Evolutionary conservation across 495 filamentous ascomycete genomes (phyloP).

Genomic region (Hyaloscypha variabilis): DNA sequence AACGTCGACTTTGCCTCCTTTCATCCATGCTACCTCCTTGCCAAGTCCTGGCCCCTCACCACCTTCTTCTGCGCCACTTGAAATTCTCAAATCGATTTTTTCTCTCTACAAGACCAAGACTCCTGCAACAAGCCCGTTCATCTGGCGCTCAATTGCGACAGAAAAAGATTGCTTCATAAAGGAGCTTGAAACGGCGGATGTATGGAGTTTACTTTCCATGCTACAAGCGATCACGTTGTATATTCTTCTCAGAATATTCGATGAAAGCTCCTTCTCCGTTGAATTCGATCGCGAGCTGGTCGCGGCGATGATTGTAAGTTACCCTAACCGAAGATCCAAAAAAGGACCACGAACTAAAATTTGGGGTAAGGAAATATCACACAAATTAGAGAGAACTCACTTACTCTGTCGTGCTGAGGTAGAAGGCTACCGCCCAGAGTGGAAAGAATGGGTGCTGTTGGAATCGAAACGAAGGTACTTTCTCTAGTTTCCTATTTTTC

Average conservation of each 20-base stretch:
- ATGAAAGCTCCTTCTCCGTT: constrained; percentile 21
- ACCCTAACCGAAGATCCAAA: background rate
- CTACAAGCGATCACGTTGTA: constrained; percentile 27
- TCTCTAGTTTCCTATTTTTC: constrained; percentile 18
- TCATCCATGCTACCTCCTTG: constrained; percentile 23
- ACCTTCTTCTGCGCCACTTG: constrained; percentile 15
- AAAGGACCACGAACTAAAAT: background rate
- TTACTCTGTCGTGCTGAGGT: constrained; percentile 20
- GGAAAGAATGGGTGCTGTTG: constrained; percentile 26
- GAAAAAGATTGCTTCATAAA: constrained; percentile 29
- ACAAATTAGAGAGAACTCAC: constrained; percentile 14
- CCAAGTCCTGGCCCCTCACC: constrained; percentile 18
- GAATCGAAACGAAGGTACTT: constrained; percentile 25
- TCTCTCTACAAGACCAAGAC: constrained; percentile 24
- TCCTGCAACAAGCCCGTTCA: constrained; percentile 23
- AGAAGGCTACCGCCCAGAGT: constrained; percentile 24
- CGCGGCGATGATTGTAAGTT: constrained; percentile 23
- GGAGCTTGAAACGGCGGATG: constrained; percentile 14
- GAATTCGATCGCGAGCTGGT: constrained; percentile 26
- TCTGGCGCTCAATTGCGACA: constrained; percentile 27
- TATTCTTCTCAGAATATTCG: constrained; percentile 29
- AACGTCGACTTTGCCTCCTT: constrained; percentile 17
- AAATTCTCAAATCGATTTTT: constrained; percentile 27
- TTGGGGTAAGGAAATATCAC: constrained; percentile 18
- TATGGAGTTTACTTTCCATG: constrained; percentile 25